Evolutionary conservation across 768 basidiomycete species (phyloP), one percentile per base, ranked within the genome.

Genomic region (Suillus weaverae): DNA sequence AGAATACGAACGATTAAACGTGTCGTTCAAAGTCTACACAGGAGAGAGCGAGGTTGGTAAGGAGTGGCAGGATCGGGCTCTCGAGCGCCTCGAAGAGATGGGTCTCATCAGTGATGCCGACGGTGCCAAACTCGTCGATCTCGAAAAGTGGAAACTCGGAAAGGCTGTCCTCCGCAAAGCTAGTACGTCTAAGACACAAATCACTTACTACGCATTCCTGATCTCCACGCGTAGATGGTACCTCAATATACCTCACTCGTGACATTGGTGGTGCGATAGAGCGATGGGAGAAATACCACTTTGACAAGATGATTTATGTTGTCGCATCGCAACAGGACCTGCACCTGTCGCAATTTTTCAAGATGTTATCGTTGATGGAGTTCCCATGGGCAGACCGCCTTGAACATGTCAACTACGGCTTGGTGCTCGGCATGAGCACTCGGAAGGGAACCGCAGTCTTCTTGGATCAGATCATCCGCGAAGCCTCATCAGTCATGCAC

Each of bases 361-460:
- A 97, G 79, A 85, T 97, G 33, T 85, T 98, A 60, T 84, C 92
- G 64, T 83, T 97, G 44, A 95, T 99, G 92, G 86, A 86, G 5
- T 91, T 91, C 79, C 86, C 89, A 0, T 98, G 92, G 91, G 95
- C 96, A 1, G 82, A 86, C 66, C 80, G 79, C 41, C 84, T 98
- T 51, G 83, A 92, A 73, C 97, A 98, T 76, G 81, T 98, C 77
- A 97, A 95, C 79, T 95, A 91, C 70, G 93, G 94, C 20, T 80
- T 97, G 66, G 95, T 99, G 26, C 89, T 86, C 62, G 97, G 97
- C 64, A 99, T 99, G 97, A 95, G 89, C 76, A 94, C 93, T 30
- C 86, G 92, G 38, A 94, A 89, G 77, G 95, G 95, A 41, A 98
- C 94, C 0, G 96, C 93, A 53, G 95, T 97, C 59, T 98, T 98